Evolutionary conservation across 1,284 basidiomycete species (phyloP).

Genomic region (Afroboletus lepidellus): DNA sequence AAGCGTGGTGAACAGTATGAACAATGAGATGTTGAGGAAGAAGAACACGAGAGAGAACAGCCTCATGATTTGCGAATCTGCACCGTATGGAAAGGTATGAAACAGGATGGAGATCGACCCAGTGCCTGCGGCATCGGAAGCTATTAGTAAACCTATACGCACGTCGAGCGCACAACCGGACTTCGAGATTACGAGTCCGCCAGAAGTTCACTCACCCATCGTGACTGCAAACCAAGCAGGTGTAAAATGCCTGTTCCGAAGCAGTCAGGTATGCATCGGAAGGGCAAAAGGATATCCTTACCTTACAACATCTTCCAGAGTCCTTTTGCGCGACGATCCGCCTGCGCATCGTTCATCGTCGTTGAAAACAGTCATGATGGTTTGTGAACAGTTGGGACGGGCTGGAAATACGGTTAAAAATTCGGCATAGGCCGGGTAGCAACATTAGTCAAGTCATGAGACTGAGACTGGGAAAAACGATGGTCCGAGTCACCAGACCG

Average conservation of each 20-base stretch:
- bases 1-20: constrained; percentile 51
- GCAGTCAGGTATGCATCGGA: not conserved
- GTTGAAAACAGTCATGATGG: not conserved
- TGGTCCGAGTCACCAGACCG: not conserved
- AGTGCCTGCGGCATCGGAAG: constrained; percentile 42
- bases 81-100: constrained; percentile 52
- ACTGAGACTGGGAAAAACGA: not conserved
- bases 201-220: constrained; percentile 44
- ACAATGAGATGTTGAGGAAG: constrained; percentile 64
- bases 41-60: constrained; percentile 55
- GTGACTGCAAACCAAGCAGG: constrained; percentile 53
- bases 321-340: constrained; percentile 10
- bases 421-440: not conserved
- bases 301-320: constrained; percentile 25
- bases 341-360: not conserved
- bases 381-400: not conserved
- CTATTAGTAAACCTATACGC: not conserved
- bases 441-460: not conserved
- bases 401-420: not conserved
- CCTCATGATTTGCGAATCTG: constrained; percentile 40
- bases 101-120: constrained; percentile 55
- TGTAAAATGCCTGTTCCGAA: constrained; percentile 37
- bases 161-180: not conserved
- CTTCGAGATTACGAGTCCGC: not conserved
- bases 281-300: constrained; percentile 6